Base-by-base conservation (phyloP, 805 yeast species). In the Priceomyces haplophilus region DNA sequence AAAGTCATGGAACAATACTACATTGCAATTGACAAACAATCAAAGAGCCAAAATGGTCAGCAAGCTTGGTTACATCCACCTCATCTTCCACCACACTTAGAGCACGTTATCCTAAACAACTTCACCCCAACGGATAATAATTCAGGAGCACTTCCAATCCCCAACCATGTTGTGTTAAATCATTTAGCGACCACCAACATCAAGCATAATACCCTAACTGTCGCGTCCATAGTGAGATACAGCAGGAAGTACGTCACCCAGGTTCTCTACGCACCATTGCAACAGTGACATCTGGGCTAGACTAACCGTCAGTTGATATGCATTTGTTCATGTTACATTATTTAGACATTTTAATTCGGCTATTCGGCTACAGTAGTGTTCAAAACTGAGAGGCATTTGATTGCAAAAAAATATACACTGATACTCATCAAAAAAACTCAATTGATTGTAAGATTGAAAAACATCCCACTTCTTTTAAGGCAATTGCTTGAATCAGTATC, bases 101-200 rank as follows among this genome's bases (percentile, higher is more conserved):
- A 93, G 60, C 85, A 85, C 55, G 98, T 93, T 43, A 89, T 93
- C 42, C 75, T 91, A 56, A 91, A 91, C 67, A 81, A 82, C 51
- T 84, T 65, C 56, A 69, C 67, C 51, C 76, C 69, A 18, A 56
- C 54, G 53, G 88, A 83, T 52, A 91, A 89, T 61, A 86, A 85
- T 53, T 78, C 87, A 30, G 95, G 96, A 42, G 95, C 95, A 1
- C 68, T 89, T 52, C 93, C 95, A 7, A 88, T 89, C 43, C 98
- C 98, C 11, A 88, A 90, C 59, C 97, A 90, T 60, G 98, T 90
- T 43, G 95, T 90, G 18, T 70, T 90, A 54, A 90, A 90, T 59
- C 98, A 90, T 63, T 71, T 90, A 63, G 96, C 97, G n/a, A 90
- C 97, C 6, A 88, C 97, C 8, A 83, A 93, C 50, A 90, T 90